Base-by-base conservation (phyloP, 2,329 filamentous ascomycete species). In the Colletotrichum phormii region DNA sequence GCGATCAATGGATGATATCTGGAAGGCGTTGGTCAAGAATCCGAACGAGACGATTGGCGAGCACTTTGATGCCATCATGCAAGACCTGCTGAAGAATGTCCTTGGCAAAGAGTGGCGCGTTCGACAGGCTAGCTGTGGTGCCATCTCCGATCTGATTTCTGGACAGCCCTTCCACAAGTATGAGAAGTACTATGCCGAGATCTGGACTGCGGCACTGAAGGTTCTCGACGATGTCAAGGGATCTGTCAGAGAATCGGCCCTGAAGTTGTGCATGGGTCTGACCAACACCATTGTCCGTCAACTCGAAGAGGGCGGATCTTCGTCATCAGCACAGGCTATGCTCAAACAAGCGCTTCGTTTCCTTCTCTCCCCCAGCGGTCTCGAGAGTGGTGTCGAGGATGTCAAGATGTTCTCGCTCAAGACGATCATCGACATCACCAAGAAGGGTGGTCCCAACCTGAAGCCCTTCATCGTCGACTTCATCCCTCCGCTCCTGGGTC, bases 151-250 rank as follows among this genome's bases (percentile, higher is more conserved):
- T 79, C 87, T 99, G 1, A 89, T 98, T 8, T 94, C 97, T 76
- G 95, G 95, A 0, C 89, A 94, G 33, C 90, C 92, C 2, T 92
- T 94, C 73, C 85, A 87, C 35, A 90, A 92, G 82, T 98, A 98
- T 77, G 94, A 96, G 77, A 90, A 91, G 71, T 95, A 97, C 79
- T 93, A 98, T 63, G 89, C 92, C 66, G 90, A 95, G 24, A 95
- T 98, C 61, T 98, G 97, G 93, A 90, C 89, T 12, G 90, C 93
- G 33, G 93, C 95, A 0, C 93, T 98, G 81, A 97, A 95, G 78
- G 95, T 99, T 0, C 86, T 98, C 6, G 97, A 99, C 81, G 97
- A 99, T 81, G 97, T 98, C 81, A 99, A 99, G 81, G 93, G 93
- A 8, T 95, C 93, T 1, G 97, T 99, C 5, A 90, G 97, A 64